Conservation (phyloP, 768 basidiomycete species). For the Myochromella boudieri region DNA sequence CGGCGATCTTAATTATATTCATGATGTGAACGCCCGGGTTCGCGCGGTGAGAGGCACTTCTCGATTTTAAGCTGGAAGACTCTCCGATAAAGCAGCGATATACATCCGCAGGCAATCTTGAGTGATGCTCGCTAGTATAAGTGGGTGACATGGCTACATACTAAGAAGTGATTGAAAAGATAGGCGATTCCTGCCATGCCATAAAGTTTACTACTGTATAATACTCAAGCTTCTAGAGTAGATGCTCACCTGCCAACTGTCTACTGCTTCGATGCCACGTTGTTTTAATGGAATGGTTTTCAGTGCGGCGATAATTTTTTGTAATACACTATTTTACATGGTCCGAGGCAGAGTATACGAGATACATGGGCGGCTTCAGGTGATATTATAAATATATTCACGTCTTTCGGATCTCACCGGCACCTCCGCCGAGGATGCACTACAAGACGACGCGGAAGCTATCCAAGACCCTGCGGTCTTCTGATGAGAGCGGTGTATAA, state of each 20-base stretch:
- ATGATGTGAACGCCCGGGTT: constrained; percentile 8
- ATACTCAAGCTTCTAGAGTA: too few relatives aligned
- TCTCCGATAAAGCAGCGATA: constrained; percentile 20
- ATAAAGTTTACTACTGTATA: too few relatives aligned
- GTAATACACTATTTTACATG: background rate
- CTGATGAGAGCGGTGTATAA: constrained; percentile 48
- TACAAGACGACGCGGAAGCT: constrained; percentile 55
- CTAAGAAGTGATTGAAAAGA: background rate
- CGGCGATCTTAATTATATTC: constrained; percentile 32
- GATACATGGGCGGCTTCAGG: too few relatives aligned
- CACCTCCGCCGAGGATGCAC: background rate
- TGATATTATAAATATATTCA: constrained; percentile 6
- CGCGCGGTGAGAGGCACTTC: constrained; percentile 2
- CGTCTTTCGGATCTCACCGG: constrained; percentile 3
- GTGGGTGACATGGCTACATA: too few relatives aligned
- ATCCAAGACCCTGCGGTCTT: constrained; percentile 58
- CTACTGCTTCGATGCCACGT: background rate
- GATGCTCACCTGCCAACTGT: too few relatives aligned
- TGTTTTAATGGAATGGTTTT: background rate
- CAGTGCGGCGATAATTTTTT: background rate
- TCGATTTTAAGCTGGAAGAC: constrained; percentile 11
- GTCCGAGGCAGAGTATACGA: background rate
- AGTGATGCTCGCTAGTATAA: too few relatives aligned
- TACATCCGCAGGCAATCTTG: constrained; percentile 13
- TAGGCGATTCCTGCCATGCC: background rate